A percentile compares a stretch with the other conserved stretches of the same genome.
Conservation (phyloP, 2,329 filamentous ascomycete genomes). For the Aspergillus cejpii region DNA sequence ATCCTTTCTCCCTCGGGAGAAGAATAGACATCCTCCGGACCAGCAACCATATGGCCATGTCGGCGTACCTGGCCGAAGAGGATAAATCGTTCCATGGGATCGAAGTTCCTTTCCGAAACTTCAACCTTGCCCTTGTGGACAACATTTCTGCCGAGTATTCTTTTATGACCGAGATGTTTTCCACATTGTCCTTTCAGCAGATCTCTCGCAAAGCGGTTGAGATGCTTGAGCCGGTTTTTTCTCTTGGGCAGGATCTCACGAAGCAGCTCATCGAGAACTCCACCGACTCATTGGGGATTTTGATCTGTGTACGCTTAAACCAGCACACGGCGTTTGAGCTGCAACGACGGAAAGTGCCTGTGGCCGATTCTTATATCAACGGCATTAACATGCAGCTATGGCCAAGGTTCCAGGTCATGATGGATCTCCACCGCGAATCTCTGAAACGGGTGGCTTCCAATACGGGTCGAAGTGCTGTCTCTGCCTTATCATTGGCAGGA, state of each 20-base stretch:
- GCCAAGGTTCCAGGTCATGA: constrained; percentile 89
- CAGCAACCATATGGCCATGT: constrained; percentile 65
- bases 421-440: constrained; percentile 88
- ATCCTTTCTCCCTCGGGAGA: constrained; percentile 82
- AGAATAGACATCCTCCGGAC: constrained; percentile 75
- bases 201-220: constrained; percentile 78
- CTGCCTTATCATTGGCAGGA: constrained; percentile 51
- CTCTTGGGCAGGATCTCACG: constrained; percentile 70
- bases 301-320: constrained; percentile 88
- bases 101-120: constrained; percentile 85
- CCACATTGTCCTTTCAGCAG: constrained; percentile 64
- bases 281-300: constrained; percentile 75
- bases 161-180: constrained; percentile 86
- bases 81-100: constrained; percentile 79
- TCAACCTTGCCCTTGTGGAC: constrained; percentile 88
- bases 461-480: constrained; percentile 45
- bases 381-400: constrained; percentile 92
- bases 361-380: constrained; percentile 86
- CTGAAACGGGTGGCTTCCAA: constrained; percentile 55
- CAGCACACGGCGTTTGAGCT: constrained; percentile 92
- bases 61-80: constrained; percentile 87
- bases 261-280: constrained; percentile 69
- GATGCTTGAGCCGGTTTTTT: constrained; percentile 83
- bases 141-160: constrained; percentile 93
- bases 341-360: constrained; percentile 82